These are phyloP conservation scores for Coemansia sp. DNA, from an alignment of 192 early-diverging fungal genomes.

Conservation along the genomic window DNA sequence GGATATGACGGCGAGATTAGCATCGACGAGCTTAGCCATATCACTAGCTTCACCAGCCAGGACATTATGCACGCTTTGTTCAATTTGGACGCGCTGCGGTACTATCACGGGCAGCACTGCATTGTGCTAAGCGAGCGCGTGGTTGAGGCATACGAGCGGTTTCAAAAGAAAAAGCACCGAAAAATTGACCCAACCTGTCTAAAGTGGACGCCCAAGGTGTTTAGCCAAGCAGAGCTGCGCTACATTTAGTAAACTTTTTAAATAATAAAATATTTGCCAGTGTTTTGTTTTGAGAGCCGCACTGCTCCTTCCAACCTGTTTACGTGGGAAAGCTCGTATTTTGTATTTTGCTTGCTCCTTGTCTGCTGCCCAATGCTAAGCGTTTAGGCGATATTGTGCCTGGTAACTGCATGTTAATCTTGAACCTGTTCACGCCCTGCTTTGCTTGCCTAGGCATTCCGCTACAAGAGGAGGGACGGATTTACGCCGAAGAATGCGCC, in stretches of 20 bases:
- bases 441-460: no score
- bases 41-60: slow-evolving; percentile 80
- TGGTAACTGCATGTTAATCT: no score
- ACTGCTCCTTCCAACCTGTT: no score
- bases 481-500: no score
- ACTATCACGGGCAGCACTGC: slow-evolving; percentile 85
- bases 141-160: slow-evolving; percentile 74
- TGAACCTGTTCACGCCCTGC: no score
- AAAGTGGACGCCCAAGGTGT: slow-evolving; percentile 78
- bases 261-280: no score
- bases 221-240: slow-evolving; percentile 68
- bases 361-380: no score
- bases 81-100: slow-evolving; percentile 81
- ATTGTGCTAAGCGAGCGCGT: slow-evolving; percentile 85
- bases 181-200: slow-evolving; percentile 75
- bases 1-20: slow-evolving; percentile 74
- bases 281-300: no score
- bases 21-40: slow-evolving; percentile 81
- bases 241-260: slow-evolving; percentile 59
- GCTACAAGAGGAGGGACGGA: no score
- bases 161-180: slow-evolving; percentile 70
- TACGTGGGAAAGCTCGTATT: no score
- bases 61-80: slow-evolving; percentile 92
- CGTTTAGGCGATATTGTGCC: no score
- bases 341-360: no score